Conservation (phyloP, 148 eudicot genomes). For the Rhododendron kiyosumense region DNA sequence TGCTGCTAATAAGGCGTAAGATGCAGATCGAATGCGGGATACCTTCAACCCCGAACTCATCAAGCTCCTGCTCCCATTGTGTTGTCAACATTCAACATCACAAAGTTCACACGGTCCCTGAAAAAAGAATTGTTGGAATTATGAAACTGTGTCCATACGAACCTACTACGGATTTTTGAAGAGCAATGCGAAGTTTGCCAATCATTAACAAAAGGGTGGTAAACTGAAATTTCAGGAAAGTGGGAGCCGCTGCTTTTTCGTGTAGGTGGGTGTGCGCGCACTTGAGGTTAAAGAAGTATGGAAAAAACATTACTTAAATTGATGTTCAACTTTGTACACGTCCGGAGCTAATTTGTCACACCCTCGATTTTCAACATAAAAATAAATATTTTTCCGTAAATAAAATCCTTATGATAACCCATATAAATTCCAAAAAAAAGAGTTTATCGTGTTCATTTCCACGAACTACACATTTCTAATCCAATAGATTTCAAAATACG, state of each 20-base stretch:
- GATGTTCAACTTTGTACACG: conserved; percentile 88
- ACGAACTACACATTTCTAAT: too few relatives aligned
- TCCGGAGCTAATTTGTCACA: conserved; percentile 52
- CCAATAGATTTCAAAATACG: too few relatives aligned
- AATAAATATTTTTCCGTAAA: too few relatives aligned
- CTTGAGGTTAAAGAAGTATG: background rate
- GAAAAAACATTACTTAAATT: conserved; percentile 53
- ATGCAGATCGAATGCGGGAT: too few relatives aligned
- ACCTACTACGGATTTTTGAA: background rate
- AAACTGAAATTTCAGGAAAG: background rate
- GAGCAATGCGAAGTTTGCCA: background rate
- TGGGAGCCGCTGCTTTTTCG: background rate
- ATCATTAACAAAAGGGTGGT: background rate
- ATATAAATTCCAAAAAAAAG: too few relatives aligned
- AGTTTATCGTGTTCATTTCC: too few relatives aligned
- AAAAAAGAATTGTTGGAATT: background rate
- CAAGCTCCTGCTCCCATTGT: conserved; percentile 99
- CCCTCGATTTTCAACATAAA: too few relatives aligned
- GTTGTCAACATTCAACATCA: conserved; percentile 95
- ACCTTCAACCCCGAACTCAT: conserved; percentile 70
- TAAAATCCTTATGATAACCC: too few relatives aligned
- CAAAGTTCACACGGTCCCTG: conserved; percentile 93
- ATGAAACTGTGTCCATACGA: background rate
- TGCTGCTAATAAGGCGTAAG: too few relatives aligned
- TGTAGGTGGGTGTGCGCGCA: background rate